Conservation (phyloP, 2,329 filamentous ascomycete species). For the Trichoderma atroviride region DNA sequence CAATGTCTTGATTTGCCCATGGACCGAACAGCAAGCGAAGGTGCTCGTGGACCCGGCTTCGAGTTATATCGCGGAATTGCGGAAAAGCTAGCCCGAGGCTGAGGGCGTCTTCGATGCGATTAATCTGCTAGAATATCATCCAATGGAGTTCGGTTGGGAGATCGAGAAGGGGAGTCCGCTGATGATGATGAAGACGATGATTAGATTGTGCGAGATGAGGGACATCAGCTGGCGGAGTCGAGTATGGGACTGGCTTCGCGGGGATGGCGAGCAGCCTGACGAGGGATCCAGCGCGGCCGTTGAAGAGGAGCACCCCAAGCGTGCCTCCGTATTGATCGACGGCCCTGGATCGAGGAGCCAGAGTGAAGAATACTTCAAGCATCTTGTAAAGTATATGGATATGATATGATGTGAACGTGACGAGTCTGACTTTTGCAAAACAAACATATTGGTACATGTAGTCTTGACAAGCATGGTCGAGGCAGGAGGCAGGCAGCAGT, state of each 20-base stretch:
- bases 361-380: background rate
- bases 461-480: background rate
- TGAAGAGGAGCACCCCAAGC: background rate
- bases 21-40: background rate
- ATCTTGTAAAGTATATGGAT: background rate
- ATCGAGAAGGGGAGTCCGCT: background rate
- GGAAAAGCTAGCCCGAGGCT: background rate
- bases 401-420: background rate
- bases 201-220: background rate
- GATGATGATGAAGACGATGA: background rate
- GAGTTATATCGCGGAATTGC: background rate
- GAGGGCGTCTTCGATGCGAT: background rate
- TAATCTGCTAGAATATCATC: background rate
- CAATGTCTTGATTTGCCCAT: conserved; percentile 24
- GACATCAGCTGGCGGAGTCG: background rate
- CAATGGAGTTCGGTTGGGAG: background rate
- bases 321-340: background rate
- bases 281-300: background rate
- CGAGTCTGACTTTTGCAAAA: background rate
- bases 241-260: background rate
- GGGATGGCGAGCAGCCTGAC: background rate
- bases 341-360: background rate
- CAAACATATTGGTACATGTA: background rate
- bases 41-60: background rate
- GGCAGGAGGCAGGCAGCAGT: background rate